These are phyloP conservation scores for Aspergillus sp. DNA, from an alignment of 2,329 filamentous ascomycete species.

Conservation along the genomic window DNA sequence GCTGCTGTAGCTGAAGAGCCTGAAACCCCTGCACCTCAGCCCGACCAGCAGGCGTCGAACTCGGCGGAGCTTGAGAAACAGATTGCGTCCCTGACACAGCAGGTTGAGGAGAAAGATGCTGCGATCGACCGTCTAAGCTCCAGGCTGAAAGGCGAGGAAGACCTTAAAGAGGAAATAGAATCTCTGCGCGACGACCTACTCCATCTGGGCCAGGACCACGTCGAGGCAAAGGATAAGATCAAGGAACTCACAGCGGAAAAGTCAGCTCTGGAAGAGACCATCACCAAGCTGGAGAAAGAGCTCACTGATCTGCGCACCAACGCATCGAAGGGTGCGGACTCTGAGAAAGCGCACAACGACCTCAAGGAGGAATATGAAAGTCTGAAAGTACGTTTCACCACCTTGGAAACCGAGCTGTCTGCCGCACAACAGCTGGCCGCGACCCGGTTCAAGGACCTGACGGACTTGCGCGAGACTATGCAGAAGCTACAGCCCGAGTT, in stretches of 20 bases:
- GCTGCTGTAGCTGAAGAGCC: constrained; percentile 13
- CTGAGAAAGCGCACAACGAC: constrained; percentile 51
- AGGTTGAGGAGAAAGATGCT: constrained; percentile 59
- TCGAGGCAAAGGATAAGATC: constrained; percentile 73
- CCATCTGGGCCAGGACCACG: constrained; percentile 76
- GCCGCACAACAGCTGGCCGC: constrained; percentile 85
- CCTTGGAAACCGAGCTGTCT: constrained; percentile 76
- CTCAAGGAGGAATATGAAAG: constrained; percentile 66
- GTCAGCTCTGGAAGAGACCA: constrained; percentile 59
- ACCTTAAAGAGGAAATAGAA: constrained; percentile 81
- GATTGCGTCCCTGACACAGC: constrained; percentile 32
- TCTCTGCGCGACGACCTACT: constrained; percentile 76
- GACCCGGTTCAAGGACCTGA: constrained; percentile 81
- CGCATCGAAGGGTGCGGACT: constrained; percentile 44
- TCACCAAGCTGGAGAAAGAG: constrained; percentile 69
- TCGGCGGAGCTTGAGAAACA: constrained; percentile 33
- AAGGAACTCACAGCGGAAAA: constrained; percentile 71
- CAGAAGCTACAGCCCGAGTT: constrained; percentile 86
- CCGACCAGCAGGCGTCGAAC: constrained; percentile 20
- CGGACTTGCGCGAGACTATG: constrained; percentile 73
- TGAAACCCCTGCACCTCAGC: constrained; percentile 31
- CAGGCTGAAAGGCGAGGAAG: constrained; percentile 72
- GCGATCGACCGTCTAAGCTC: constrained; percentile 69
- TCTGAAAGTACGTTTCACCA: constrained; percentile 66
- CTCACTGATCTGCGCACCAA: constrained; percentile 56